Percentiles rank a stretch among this genome's conserved stretches.
Evolutionary conservation across 169 alveolate genomes (phyloP).

Genomic region (Plasmodium gonderi): DNA sequence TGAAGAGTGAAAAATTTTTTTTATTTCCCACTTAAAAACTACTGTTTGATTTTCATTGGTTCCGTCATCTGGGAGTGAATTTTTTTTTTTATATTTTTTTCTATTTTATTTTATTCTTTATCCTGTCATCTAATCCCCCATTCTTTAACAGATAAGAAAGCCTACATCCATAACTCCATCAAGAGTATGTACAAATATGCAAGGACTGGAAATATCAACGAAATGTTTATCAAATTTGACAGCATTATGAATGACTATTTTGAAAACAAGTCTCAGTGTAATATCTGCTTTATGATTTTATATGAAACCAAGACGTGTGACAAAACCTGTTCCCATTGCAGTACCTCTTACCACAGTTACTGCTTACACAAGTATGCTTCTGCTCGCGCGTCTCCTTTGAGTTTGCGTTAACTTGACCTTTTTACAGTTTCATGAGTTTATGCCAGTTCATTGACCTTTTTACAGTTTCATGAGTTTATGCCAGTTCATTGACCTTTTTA

Average conservation of each 20-base stretch:
- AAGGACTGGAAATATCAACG: slow-evolving; percentile 52
- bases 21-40: too few species aligned
- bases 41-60: too few species aligned
- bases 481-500: neutral
- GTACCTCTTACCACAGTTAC: slow-evolving; percentile 48
- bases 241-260: slow-evolving; percentile 54
- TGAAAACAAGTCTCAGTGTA: slow-evolving; percentile 56
- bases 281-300: slow-evolving; percentile 56
- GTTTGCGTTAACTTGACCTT: too few species aligned
- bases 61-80: too few species aligned
- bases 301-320: slow-evolving; percentile 49
- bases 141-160: slow-evolving; percentile 13
- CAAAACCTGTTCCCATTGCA: slow-evolving; percentile 48
- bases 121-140: neutral
- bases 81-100: neutral
- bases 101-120: neutral
- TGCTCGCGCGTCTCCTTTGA: too few species aligned
- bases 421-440: too few species aligned
- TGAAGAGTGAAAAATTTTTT: too few species aligned
- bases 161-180: slow-evolving; percentile 53
- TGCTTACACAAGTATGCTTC: slow-evolving; percentile 71
- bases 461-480: neutral
- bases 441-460: neutral
- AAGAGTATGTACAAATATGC: slow-evolving; percentile 69
- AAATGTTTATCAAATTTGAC: slow-evolving; percentile 54